phyloP scores from a whole-genome alignment of 768 basidiomycete genomes.

The Bullera alba region DNA sequence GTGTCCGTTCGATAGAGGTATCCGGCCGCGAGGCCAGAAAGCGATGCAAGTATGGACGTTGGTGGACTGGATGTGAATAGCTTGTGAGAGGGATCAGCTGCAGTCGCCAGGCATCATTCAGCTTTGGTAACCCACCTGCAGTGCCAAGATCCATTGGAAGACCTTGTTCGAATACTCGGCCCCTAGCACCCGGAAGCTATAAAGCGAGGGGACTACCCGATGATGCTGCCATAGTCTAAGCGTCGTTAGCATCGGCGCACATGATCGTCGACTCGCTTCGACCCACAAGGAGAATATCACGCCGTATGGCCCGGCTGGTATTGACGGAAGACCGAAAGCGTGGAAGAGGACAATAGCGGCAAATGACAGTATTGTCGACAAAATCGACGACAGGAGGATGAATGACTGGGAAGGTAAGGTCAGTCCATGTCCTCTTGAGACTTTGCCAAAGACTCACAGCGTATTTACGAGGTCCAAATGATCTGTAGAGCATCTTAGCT shows the following conservation, averaged over 20 bases:
- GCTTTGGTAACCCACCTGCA: constrained; percentile 54
- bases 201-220: constrained; percentile 66
- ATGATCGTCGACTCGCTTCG: constrained; percentile 1
- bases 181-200: constrained; percentile 69
- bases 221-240: constrained; percentile 73
- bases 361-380: constrained; percentile 66
- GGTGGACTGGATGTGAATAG: constrained; percentile 64
- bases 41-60: constrained; percentile 57
- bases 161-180: constrained; percentile 69
- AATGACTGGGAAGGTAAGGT: constrained; percentile 57
- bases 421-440: not conserved
- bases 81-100: constrained; percentile 49
- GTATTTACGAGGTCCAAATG: constrained; percentile 80
- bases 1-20: constrained; percentile 78
- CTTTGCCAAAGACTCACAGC: constrained; percentile 54
- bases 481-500: constrained; percentile 35
- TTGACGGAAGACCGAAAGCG: constrained; percentile 61
- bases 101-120: constrained; percentile 9
- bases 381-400: constrained; percentile 58
- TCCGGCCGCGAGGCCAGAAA: constrained; percentile 63
- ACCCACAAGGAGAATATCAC: constrained; percentile 55
- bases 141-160: constrained; percentile 62
- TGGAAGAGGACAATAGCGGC: constrained; percentile 60
- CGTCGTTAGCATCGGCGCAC: not conserved
- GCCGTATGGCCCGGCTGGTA: constrained; percentile 69